These are phyloP conservation scores for Aspergillus fumigatiaffinis DNA, from an alignment of 2,329 filamentous ascomycete genomes.

Conservation along the genomic window DNA sequence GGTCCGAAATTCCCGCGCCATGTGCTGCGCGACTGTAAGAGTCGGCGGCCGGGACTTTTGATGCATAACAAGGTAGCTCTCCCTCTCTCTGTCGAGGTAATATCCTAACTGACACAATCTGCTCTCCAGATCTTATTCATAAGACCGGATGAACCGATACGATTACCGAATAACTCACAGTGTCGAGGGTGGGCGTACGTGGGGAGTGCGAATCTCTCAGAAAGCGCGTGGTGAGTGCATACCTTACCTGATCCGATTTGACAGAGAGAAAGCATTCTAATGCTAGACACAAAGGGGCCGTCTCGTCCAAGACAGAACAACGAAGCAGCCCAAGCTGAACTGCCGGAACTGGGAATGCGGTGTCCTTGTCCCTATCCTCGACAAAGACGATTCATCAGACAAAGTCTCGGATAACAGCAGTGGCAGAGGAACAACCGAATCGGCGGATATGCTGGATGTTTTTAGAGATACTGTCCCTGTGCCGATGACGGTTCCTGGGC, in stretches of 20 bases:
- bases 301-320: constrained; percentile 64
- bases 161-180: constrained; percentile 15
- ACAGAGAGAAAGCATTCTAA: neutral
- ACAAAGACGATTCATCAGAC: constrained; percentile 10
- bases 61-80: constrained; percentile 78
- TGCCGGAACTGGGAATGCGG: constrained; percentile 97
- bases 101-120: constrained; percentile 3
- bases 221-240: constrained; percentile 78
- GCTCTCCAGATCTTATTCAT: constrained; percentile 30
- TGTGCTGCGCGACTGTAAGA: constrained; percentile 72
- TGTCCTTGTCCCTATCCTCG: constrained; percentile 64
- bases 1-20: constrained; percentile 64
- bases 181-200: constrained; percentile 72
- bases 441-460: constrained; percentile 17
- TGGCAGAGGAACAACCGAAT: constrained; percentile 27
- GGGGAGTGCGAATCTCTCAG: constrained; percentile 86
- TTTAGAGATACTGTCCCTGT: constrained; percentile 42
- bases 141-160: constrained; percentile 23
- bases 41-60: constrained; percentile 65
- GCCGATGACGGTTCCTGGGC: constrained; percentile 41
- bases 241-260: neutral
- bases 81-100: neutral
- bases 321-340: constrained; percentile 68
- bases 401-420: constrained; percentile 17
- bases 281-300: constrained; percentile 61